phyloP scores from a whole-genome alignment of 2,329 filamentous ascomycete genomes.

The Dactylonectria estremocensis region DNA sequence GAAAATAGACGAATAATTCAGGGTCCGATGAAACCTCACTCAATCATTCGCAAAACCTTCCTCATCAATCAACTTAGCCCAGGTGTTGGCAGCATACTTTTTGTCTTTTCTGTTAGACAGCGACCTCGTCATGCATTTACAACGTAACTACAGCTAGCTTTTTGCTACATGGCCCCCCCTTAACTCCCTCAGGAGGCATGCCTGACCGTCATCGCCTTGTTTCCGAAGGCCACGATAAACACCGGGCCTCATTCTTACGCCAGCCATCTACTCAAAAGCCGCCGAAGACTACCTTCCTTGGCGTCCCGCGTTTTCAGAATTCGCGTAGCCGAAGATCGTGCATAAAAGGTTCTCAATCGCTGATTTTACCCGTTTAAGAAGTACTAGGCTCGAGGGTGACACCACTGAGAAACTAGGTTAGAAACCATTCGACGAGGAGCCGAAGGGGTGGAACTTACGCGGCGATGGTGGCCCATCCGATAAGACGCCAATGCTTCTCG shows the following conservation, averaged over 20 bases:
- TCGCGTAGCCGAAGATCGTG: slow-evolving; percentile 43
- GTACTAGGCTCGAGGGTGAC: slow-evolving; percentile 68
- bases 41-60: slow-evolving; percentile 26
- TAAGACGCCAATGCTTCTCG: slow-evolving; percentile 98
- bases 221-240: slow-evolving; percentile 44
- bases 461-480: slow-evolving; percentile 90
- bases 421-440: not conserved
- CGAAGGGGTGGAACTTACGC: slow-evolving; percentile 63
- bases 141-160: slow-evolving; percentile 43
- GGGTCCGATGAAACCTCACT: slow-evolving; percentile 5
- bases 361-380: slow-evolving; percentile 52
- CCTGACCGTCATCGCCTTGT: slow-evolving; percentile 33
- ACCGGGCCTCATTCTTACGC: slow-evolving; percentile 46
- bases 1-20: slow-evolving; percentile 70
- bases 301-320: slow-evolving; percentile 40
- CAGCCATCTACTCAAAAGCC: slow-evolving; percentile 49
- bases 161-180: slow-evolving; percentile 36
- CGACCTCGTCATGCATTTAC: slow-evolving; percentile 46
- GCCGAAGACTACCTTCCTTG: slow-evolving; percentile 38
- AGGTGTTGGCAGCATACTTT: slow-evolving; percentile 40
- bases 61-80: slow-evolving; percentile 39
- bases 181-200: slow-evolving; percentile 30
- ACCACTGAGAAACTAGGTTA: slow-evolving; percentile 59
- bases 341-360: slow-evolving; percentile 39
- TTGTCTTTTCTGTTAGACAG: slow-evolving; percentile 39